Evolutionary conservation across 768 basidiomycete species (phyloP).

Genomic region (Mycena chlorophos): DNA sequence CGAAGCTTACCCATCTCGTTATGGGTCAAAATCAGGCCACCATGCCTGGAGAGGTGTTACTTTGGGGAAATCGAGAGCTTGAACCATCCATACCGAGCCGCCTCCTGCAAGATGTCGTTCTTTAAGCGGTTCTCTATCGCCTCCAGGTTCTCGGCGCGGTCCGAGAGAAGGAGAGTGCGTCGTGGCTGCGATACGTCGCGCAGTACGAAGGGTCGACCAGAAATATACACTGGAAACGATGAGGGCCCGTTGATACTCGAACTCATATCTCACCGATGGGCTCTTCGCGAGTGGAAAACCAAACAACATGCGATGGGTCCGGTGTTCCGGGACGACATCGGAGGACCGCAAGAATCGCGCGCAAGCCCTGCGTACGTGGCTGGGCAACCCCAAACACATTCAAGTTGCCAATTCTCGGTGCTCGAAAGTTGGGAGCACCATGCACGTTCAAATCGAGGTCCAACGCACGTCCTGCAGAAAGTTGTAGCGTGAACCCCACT

Average conservation of each 20-base stretch:
- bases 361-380: slow-evolving; percentile 87
- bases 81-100: slow-evolving; percentile 52
- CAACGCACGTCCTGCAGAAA: slow-evolving; percentile 76
- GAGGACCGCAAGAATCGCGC: slow-evolving; percentile 86
- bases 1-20: slow-evolving; percentile 77
- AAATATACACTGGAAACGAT: slow-evolving; percentile 67
- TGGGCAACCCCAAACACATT: slow-evolving; percentile 97
- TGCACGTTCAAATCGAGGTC: slow-evolving; percentile 90
- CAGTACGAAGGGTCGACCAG: slow-evolving; percentile 89
- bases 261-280: slow-evolving; percentile 74
- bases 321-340: slow-evolving; percentile 65
- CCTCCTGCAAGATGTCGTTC: slow-evolving; percentile 87
- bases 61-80: slow-evolving; percentile 3
- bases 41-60: slow-evolving; percentile 56
- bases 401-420: slow-evolving; percentile 72
- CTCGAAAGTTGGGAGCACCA: slow-evolving; percentile 94
- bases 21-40: slow-evolving; percentile 89
- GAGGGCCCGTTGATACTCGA: neutral
- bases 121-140: slow-evolving; percentile 88
- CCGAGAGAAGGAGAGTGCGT: slow-evolving; percentile 75
- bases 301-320: slow-evolving; percentile 77
- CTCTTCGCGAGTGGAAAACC: slow-evolving; percentile 97
- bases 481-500: slow-evolving; percentile 1
- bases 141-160: slow-evolving; percentile 93
- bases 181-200: slow-evolving; percentile 85